Conservation (phyloP, 1,284 basidiomycete species). For the Tilletia setariae region DNA sequence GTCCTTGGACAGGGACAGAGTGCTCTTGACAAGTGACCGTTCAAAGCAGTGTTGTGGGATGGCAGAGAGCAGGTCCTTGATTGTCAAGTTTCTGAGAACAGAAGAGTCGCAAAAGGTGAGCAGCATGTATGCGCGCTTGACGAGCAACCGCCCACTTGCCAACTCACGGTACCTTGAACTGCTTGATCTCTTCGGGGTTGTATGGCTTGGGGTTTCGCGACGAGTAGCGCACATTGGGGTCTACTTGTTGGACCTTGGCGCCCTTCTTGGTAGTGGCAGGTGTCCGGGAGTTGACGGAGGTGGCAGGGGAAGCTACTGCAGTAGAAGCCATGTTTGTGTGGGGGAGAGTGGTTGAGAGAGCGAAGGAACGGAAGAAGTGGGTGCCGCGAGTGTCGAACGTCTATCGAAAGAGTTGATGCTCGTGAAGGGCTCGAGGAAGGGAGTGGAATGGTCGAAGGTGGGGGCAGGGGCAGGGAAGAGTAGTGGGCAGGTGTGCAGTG, state of each 20-base stretch:
- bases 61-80: conserved; percentile 79
- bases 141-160: background rate
- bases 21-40: conserved; percentile 80
- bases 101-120: background rate
- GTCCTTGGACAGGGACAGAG: conserved; percentile 78
- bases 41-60: conserved; percentile 91
- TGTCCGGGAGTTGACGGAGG: background rate
- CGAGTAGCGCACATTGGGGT: conserved; percentile 29
- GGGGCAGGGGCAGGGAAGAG: background rate
- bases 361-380: background rate
- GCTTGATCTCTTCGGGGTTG: conserved; percentile 47
- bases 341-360: background rate
- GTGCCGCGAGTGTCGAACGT: background rate
- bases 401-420: too few species aligned
- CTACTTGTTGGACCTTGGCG: background rate
- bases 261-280: background rate
- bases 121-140: background rate
- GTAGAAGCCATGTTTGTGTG: conserved; percentile 1
- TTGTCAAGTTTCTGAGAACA: conserved; percentile 62
- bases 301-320: background rate
- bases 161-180: conserved; percentile 64
- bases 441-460: background rate
- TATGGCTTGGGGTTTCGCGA: conserved; percentile 44
- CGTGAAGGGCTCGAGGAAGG: background rate
- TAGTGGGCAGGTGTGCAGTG: background rate